These are phyloP conservation scores for Lasiodiplodia sp. DNA, from an alignment of 2,329 filamentous ascomycete genomes.

Conservation along the genomic window DNA sequence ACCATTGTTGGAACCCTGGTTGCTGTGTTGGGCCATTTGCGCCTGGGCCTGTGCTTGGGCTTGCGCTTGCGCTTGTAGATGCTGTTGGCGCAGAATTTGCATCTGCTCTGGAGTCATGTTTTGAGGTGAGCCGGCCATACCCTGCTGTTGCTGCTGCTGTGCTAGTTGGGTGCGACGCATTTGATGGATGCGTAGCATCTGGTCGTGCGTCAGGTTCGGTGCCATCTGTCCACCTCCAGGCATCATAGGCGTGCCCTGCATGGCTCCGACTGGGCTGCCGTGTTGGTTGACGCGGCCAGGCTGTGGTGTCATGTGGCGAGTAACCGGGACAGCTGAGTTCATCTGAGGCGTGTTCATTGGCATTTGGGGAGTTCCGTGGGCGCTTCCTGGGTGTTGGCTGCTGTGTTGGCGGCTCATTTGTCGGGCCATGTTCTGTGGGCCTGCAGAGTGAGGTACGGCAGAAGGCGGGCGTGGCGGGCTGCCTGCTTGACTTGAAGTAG, in stretches of 20 bases:
- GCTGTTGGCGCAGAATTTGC: slow-evolving; percentile 33
- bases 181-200: slow-evolving; percentile 24
- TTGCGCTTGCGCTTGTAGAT: slow-evolving; percentile 9
- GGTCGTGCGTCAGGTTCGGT: slow-evolving; percentile 19
- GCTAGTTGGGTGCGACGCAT: slow-evolving; percentile 17
- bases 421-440: slow-evolving; percentile 41
- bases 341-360: slow-evolving; percentile 48
- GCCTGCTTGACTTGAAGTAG: slow-evolving; percentile 47
- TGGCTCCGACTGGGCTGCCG: slow-evolving; percentile 43
- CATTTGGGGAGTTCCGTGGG: slow-evolving; percentile 49
- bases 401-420: slow-evolving; percentile 48
- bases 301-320: slow-evolving; percentile 49
- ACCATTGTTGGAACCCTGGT: slow-evolving; percentile 21
- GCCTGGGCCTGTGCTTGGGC: slow-evolving; percentile 19
- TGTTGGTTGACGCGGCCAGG: slow-evolving; percentile 45
- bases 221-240: slow-evolving; percentile 41
- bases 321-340: slow-evolving; percentile 45
- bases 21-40: slow-evolving; percentile 19
- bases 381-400: slow-evolving; percentile 41
- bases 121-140: slow-evolving; percentile 33
- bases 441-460: slow-evolving; percentile 45
- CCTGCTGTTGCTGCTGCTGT: slow-evolving; percentile 29
- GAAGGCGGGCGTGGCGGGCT: slow-evolving; percentile 49
- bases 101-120: slow-evolving; percentile 47
- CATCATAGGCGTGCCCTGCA: slow-evolving; percentile 48